Conservation (phyloP, 2,329 filamentous ascomycete genomes). For the Nemania abortiva region DNA sequence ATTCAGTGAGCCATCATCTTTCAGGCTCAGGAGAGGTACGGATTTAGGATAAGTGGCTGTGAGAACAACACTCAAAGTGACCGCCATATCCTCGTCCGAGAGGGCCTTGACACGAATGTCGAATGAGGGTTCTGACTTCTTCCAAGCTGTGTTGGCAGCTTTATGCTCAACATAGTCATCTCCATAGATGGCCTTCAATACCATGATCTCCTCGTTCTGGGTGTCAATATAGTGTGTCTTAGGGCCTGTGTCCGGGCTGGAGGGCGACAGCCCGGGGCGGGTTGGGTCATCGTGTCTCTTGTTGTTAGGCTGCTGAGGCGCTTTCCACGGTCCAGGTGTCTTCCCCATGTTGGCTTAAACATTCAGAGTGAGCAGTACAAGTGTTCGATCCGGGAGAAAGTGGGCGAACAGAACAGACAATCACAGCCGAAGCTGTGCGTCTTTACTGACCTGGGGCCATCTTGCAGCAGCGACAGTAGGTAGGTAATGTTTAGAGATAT, state of each 20-base stretch:
- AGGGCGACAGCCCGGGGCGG: slow-evolving; percentile 64
- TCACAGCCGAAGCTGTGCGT: slow-evolving; percentile 67
- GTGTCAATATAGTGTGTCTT: slow-evolving; percentile 81
- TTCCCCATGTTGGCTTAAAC: slow-evolving; percentile 59
- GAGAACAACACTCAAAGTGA: slow-evolving; percentile 81
- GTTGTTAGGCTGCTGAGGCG: slow-evolving; percentile 56
- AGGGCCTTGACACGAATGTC: slow-evolving; percentile 82
- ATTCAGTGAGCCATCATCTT: slow-evolving; percentile 72
- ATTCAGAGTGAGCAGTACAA: slow-evolving; percentile 24
- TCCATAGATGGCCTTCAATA: slow-evolving; percentile 86
- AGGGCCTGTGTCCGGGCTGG: slow-evolving; percentile 56
- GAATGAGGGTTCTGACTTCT: slow-evolving; percentile 88
- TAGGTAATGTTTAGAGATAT: slow-evolving; percentile 16
- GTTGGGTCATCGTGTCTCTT: slow-evolving; percentile 61
- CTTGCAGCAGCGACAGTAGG: slow-evolving; percentile 39
- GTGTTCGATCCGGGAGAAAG: slow-evolving; percentile 39
- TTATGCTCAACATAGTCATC: slow-evolving; percentile 86
- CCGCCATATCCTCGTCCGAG: slow-evolving; percentile 76
- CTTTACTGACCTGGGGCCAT: slow-evolving; percentile 64
- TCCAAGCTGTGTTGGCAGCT: slow-evolving; percentile 82
- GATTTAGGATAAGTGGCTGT: slow-evolving; percentile 94
- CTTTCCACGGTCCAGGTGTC: slow-evolving; percentile 62
- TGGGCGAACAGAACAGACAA: slow-evolving; percentile 52
- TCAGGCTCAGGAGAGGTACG: slow-evolving; percentile 76
- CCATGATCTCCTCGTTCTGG: slow-evolving; percentile 89